Conservation (phyloP, 306 rosid genomes). For the Acmispon strigosus region DNA sequence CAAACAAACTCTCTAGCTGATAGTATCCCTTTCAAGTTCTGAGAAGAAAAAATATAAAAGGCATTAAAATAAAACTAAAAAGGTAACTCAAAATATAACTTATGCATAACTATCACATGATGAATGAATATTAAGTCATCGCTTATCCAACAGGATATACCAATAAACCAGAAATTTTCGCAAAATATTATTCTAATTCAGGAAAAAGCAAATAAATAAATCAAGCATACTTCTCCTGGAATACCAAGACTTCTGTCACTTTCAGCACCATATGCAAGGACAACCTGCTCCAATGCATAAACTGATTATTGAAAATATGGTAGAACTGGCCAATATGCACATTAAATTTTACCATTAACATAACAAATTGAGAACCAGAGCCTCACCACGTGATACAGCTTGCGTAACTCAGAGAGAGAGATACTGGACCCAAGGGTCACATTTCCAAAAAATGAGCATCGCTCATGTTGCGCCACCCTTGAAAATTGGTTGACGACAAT, state of each 20-base stretch:
- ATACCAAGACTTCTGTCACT: conserved; percentile 81
- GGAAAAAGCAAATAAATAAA: conserved; percentile 9
- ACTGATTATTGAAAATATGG: conserved; percentile 6
- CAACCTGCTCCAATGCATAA: conserved; percentile 53
- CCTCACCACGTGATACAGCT: conserved; percentile 72
- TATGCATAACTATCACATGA: neutral
- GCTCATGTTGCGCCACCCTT: conserved; percentile 51
- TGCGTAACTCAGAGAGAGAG: conserved; percentile 64
- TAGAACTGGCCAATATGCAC: neutral
- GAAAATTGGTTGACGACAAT: conserved; percentile 79
- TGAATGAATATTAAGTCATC: conserved; percentile 9
- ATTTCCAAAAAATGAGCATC: conserved; percentile 72
- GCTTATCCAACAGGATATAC: neutral
- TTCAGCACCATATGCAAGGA: conserved; percentile 94
- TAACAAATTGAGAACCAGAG: conserved; percentile 19
- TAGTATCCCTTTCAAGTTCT: conserved; percentile 66
- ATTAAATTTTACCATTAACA: conserved; percentile 10
- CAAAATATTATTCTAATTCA: conserved; percentile 4
- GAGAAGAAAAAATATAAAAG: conserved; percentile 14
- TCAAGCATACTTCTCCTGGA: conserved; percentile 72
- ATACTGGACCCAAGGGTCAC: conserved; percentile 61
- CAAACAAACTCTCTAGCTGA: conserved; percentile 97
- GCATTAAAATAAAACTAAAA: neutral
- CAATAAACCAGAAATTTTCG: neutral
- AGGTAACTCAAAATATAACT: conserved; percentile 1